phyloP scores from a whole-genome alignment of 352 stramenopile genomes.

The Peronospora farinosa region DNA sequence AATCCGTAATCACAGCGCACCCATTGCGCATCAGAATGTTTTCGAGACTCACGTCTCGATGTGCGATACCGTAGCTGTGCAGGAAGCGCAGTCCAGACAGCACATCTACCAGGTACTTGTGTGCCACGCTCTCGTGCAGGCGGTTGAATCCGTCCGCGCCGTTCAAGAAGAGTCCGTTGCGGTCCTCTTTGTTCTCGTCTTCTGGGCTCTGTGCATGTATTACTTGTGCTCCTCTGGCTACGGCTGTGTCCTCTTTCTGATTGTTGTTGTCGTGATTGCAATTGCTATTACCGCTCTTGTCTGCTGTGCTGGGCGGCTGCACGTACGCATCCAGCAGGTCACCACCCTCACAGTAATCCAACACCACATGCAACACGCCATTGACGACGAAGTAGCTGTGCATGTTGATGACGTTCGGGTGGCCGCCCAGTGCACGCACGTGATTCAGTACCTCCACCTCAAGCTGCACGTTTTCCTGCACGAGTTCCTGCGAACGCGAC shows the following conservation, averaged over 20 bases:
- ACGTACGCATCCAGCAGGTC: slow-evolving; percentile 65
- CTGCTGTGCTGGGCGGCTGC: slow-evolving; percentile 5
- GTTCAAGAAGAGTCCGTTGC: slow-evolving; percentile 13
- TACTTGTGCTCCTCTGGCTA: neutral
- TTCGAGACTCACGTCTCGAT: slow-evolving; percentile 95
- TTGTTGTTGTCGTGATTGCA: slow-evolving; percentile 3
- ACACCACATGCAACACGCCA: slow-evolving; percentile 54
- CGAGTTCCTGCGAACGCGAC: slow-evolving; percentile 39
- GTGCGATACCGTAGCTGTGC: slow-evolving; percentile 67
- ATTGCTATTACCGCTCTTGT: slow-evolving; percentile 4
- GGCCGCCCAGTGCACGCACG: slow-evolving; percentile 44
- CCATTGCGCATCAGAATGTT: slow-evolving; percentile 90
- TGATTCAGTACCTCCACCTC: slow-evolving; percentile 63
- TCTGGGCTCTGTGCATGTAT: slow-evolving; percentile 7
- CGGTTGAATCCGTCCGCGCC: slow-evolving; percentile 25
- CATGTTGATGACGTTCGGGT: slow-evolving; percentile 69
- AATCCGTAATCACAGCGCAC: slow-evolving; percentile 59
- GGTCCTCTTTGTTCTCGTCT: neutral
- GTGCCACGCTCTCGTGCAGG: slow-evolving; percentile 41
- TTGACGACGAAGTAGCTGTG: slow-evolving; percentile 58
- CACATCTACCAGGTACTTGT: slow-evolving; percentile 64
- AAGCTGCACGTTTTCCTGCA: slow-evolving; percentile 64
- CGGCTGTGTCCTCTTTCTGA: slow-evolving; percentile 6
- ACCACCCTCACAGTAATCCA: slow-evolving; percentile 73
- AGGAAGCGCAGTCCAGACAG: slow-evolving; percentile 56